Base-by-base conservation (phyloP, 371 early-diverging fungal species). In the Neoconidiobolus thromboides region DNA sequence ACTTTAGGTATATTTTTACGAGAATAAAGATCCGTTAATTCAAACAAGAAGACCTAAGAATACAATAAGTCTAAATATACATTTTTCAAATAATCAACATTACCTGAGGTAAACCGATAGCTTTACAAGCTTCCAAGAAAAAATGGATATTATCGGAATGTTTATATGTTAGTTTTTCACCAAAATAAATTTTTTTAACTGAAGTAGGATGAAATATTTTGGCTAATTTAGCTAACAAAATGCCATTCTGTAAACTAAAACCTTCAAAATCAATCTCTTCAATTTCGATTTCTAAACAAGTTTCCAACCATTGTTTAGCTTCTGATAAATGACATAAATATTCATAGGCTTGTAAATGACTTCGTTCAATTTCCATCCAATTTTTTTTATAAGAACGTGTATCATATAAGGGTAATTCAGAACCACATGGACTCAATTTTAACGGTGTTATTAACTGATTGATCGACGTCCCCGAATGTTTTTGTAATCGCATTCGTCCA, bases 1-100 rank as follows among this genome's bases (percentile, higher is more conserved):
- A 99, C 99, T 68, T 93, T 93, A 15, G 99, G 99, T 68, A 99
- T 89, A 72, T 99, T 99, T 72, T 98, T 99, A 72, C 90, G 87
- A 61, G 98, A 98, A 72, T 99, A 99, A 6, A 98, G 73, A 73
- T 99, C 99, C 0, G 96, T 91, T 62, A 93, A 72, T 70, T 98
- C 99, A 75, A 99, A 99, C 68, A 89, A 83, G 75, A 98, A 99
- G 62, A 89, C 83, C 70, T 75, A 61, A 2, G n/a, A 38, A 65
- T 26, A 26, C 26, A 69, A 60, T 46, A 43, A 10, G 26, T 36
- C 15, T 52, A 50, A 58, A 49, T 43, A 60, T 62, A 15, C 2
- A 3, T 42, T 26, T 26, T 47, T 6, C 15, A 36, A n/a, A 37
- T 39, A 41, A 12, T 5, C 0, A 43, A 3, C 48, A 64, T 26